These are phyloP conservation scores for Lichenothelia convexa DNA, from an alignment of 495 filamentous ascomycete genomes.

Conservation along the genomic window DNA sequence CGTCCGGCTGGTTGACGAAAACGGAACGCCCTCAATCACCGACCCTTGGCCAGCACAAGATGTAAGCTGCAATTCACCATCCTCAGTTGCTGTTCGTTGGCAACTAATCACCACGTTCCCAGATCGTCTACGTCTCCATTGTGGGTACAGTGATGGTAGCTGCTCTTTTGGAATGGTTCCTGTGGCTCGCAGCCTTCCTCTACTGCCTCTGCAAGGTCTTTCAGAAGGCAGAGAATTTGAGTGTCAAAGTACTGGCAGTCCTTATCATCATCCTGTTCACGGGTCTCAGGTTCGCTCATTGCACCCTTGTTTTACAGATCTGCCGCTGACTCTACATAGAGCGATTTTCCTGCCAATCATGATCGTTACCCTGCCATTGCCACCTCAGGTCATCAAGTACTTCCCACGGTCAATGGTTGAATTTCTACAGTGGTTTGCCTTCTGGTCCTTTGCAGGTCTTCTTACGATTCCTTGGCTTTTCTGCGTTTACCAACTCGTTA, in stretches of 20 bases:
- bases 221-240: conserved; percentile 77
- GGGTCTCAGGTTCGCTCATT: conserved; percentile 43
- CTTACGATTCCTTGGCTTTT: conserved; percentile 82
- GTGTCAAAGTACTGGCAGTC: conserved; percentile 55
- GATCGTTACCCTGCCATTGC: conserved; percentile 83
- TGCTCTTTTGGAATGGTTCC: conserved; percentile 81
- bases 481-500: conserved; percentile 79
- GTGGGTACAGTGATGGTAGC: conserved; percentile 67
- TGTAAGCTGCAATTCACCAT: conserved; percentile 1
- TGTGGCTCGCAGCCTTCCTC: conserved; percentile 82
- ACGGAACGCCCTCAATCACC: conserved; percentile 11
- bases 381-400: conserved; percentile 44
- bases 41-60: conserved; percentile 43
- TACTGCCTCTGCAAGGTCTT: conserved; percentile 85
- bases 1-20: neutral
- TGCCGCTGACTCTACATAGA: conserved; percentile 25
- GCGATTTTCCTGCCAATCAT: conserved; percentile 82
- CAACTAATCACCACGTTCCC: neutral
- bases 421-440: conserved; percentile 85
- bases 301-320: neutral
- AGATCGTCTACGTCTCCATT: conserved; percentile 71
- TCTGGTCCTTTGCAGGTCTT: conserved; percentile 79
- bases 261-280: conserved; percentile 58
- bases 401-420: conserved; percentile 49
- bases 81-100: neutral